These are phyloP conservation scores for Chaetomium fimeti DNA, from an alignment of 495 filamentous ascomycete genomes.

Conservation along the genomic window DNA sequence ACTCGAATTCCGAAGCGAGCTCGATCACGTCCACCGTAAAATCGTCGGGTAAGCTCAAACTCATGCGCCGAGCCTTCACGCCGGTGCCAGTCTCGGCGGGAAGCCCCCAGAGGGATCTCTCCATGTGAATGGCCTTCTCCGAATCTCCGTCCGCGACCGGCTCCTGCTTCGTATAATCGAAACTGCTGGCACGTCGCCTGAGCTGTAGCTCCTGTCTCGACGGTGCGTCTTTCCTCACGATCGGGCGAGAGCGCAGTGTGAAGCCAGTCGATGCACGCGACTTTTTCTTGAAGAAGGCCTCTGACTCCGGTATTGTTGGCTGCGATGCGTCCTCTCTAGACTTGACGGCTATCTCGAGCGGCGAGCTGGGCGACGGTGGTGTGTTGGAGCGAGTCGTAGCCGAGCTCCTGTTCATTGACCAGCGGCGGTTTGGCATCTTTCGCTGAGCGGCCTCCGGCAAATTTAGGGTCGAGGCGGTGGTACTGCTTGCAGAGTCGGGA, in stretches of 20 bases:
- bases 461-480: conserved; percentile 21
- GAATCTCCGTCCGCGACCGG: conserved; percentile 16
- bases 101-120: conserved; percentile 50
- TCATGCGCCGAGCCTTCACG: conserved; percentile 64
- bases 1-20: conserved; percentile 58
- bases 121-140: conserved; percentile 29
- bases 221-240: conserved; percentile 24
- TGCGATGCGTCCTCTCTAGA: conserved; percentile 34
- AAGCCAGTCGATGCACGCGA: conserved; percentile 51
- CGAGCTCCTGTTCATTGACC: conserved; percentile 48
- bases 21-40: conserved; percentile 63
- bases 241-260: conserved; percentile 40
- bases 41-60: conserved; percentile 61
- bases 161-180: conserved; percentile 35
- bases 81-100: conserved; percentile 60
- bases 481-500: conserved; percentile 22
- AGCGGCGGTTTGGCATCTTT: conserved; percentile 40
- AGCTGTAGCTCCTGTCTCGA: conserved; percentile 22
- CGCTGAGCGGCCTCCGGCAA: conserved; percentile 29
- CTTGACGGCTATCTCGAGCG: conserved; percentile 37
- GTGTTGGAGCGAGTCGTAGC: conserved; percentile 53
- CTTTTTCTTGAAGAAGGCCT: conserved; percentile 48
- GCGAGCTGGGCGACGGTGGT: conserved; percentile 52
- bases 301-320: conserved; percentile 39
- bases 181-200: conserved; percentile 40